Evolutionary conservation across 1,139 yeast species (phyloP).

Genomic region (Pichia sp.): DNA sequence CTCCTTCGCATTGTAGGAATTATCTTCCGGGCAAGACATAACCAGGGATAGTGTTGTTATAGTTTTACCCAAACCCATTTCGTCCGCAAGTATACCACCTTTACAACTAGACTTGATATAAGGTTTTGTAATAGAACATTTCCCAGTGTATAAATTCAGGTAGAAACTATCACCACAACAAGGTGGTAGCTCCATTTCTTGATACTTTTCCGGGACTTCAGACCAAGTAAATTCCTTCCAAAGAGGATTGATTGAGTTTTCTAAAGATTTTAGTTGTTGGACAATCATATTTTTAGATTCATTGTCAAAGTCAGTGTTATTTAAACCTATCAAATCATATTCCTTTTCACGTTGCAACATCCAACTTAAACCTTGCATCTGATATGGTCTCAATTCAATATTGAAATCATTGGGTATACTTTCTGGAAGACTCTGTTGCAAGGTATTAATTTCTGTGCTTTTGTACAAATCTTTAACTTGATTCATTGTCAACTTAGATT

Average conservation of each 20-base stretch:
- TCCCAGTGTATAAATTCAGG: conserved; percentile 79
- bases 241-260: conserved; percentile 70
- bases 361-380: conserved; percentile 77
- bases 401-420: conserved; percentile 57
- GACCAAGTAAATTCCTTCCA: conserved; percentile 87
- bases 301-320: conserved; percentile 20
- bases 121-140: conserved; percentile 64
- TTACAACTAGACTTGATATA: conserved; percentile 43
- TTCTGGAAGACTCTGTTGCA: conserved; percentile 45
- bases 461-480: conserved; percentile 72
- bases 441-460: conserved; percentile 46
- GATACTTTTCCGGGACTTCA: conserved; percentile 14
- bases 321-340: conserved; percentile 29
- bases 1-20: conserved; percentile 15
- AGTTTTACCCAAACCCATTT: conserved; percentile 95
- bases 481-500: conserved; percentile 42
- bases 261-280: conserved; percentile 18
- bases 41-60: conserved; percentile 73
- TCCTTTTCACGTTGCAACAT: conserved; percentile 63
- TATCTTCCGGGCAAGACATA: conserved; percentile 52
- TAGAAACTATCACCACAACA: conserved; percentile 38
- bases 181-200: background rate
- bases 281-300: conserved; percentile 18
- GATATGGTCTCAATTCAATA: conserved; percentile 58
- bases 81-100: conserved; percentile 96